Base-by-base conservation (phyloP, 2,329 filamentous ascomycete species). In the Allantophomopsis lycopodina region DNA sequence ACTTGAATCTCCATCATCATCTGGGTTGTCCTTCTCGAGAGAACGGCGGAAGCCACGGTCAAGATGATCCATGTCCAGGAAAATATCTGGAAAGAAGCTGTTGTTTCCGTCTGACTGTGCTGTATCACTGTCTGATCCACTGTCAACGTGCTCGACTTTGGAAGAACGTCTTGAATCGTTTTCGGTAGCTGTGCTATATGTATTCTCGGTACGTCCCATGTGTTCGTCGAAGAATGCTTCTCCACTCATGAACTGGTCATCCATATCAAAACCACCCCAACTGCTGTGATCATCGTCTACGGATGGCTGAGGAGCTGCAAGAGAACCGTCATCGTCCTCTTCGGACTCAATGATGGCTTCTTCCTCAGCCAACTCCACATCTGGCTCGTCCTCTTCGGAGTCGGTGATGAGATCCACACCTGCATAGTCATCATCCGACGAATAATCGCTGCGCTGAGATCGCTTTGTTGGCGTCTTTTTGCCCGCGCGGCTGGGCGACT, bases 351-450 rank as follows among this genome's bases (percentile, higher is more conserved):
- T 65, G 45, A 88, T 84, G 49, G 79, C 74, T 57, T 77, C 70
- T 64, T 87, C 83, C 71, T 91, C 84, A 65, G 76, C 71, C 67
- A 78, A 74, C 53, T 82, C 73, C 41, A 89, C 75, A 67, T 83
- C 75, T 47, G 83, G 75, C 58, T 89, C 80, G 56, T 89, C 83
- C 46, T 85, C 79, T 45, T 88, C 83, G 10, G 76, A 79, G 50
- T 88, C 83, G 48, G 74, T 83, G 44, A 93, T 80, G 38, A 86
- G 75, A 54, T 89, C 83, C 43, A 93, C 79, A 31, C 69, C 81
- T 2, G 77, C 82, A 57, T 87, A 86, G 41, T 76, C 79, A 39
- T 71, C 75, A 51, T 86, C 82, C 8, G 73, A 71, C 5, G 71
- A 72, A 5, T 64, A 61, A 49, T 67, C 63, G 21, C 69, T 74